Conservation (phyloP, 306 rosid species). For the Potentilla sterilis region DNA sequence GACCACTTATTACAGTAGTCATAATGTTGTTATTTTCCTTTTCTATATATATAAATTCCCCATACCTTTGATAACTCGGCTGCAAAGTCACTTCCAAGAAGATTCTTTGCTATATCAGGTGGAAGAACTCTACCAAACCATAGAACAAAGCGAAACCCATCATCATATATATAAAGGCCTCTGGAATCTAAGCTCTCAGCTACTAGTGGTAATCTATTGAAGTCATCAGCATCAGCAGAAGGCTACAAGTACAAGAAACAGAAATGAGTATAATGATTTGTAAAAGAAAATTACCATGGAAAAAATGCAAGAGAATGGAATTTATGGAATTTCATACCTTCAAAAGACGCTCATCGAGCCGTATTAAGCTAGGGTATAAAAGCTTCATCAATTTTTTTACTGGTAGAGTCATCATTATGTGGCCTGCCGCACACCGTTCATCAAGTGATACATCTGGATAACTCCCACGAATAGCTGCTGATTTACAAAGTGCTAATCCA, state of each 20-base stretch:
- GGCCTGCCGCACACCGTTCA: constrained; percentile 89
- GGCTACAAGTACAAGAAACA: constrained; percentile 42
- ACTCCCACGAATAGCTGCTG: constrained; percentile 89
- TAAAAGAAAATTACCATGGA: constrained; percentile 4
- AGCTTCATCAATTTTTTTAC: constrained; percentile 76
- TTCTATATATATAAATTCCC: not conserved
- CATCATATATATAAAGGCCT: constrained; percentile 77
- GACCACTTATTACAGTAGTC: not conserved
- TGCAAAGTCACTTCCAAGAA: constrained; percentile 84
- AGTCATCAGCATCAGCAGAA: constrained; percentile 49
- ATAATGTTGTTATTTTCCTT: not conserved
- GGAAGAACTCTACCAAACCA: constrained; percentile 96
- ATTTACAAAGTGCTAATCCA: constrained; percentile 82
- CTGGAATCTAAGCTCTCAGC: constrained; percentile 87
- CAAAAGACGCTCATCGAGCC: constrained; percentile 75
- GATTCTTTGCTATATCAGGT: constrained; percentile 85
- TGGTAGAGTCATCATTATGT: constrained; percentile 80
- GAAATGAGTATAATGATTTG: constrained; percentile 27
- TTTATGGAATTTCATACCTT: constrained; percentile 47
- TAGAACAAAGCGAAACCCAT: constrained; percentile 73
- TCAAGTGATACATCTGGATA: constrained; percentile 74
- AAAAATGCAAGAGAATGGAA: constrained; percentile 19
- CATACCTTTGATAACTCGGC: constrained; percentile 94
- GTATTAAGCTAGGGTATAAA: constrained; percentile 79
- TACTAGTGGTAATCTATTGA: constrained; percentile 72